Base-by-base conservation (phyloP, 768 basidiomycete genomes). In the Suillus hirtellus region DNA sequence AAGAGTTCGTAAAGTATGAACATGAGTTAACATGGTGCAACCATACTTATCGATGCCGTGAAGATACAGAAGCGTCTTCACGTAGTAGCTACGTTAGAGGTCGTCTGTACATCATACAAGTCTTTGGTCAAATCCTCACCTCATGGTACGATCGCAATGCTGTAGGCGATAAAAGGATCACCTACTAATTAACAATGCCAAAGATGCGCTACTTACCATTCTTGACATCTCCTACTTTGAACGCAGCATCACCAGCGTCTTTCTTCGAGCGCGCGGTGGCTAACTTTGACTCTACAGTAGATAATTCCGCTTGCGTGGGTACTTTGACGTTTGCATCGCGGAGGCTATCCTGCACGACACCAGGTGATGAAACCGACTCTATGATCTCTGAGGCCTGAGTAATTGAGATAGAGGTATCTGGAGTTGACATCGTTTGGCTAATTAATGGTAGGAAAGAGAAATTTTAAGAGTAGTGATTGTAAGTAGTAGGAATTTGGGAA, bases 31-130 rank as follows among this genome's bases (percentile, higher is more conserved):
- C 44, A 19, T 9, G 50, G 54, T 44, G 38, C 54, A 10, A 47
- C 74, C 86, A 64, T 70, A 90, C 91, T 90, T 93, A 81, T 92
- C 88, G 55, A 94, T 74, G 24, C 92, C 92, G 49, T 85, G 78
- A 15, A 93, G 80, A 68, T 87, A 92, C 81, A 92, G 79, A 59
- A 92, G 76, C 27, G 91, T 78, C 92, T 90, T 21, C 14, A 69
- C 59, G 52, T 21, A 59, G 60, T 24, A 60, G 64, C 69, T 61
- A 68, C 53, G 59, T 61, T 17, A 34, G 56, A 58, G 10, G 40
- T 27, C 19, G 19, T 27, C 56, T 27, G 10, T 42, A 42, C 24
- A 58, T 11, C 40, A 27, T 31, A 31, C 2, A 42, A 58, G 27
- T 38, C 17, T 24, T 4, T 58, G 17, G 17, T 31, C 27, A 31